Evolutionary conservation across 148 eudicot species (phyloP), one percentile per base, ranked within the genome.

Genomic region (Persicaria maculosa): DNA sequence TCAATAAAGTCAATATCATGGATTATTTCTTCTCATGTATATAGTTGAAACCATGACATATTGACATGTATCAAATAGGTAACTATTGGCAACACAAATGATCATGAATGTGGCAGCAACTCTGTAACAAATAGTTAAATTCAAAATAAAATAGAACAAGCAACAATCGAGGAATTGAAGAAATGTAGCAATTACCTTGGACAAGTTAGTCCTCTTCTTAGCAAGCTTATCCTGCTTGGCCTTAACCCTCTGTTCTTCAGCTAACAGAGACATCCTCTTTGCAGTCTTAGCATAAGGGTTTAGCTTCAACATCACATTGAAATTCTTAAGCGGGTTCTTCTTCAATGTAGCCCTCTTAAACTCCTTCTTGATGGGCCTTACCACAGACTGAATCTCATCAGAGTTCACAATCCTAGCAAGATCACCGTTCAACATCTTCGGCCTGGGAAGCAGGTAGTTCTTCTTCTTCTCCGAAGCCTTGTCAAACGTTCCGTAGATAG

Each of bases 211-310:
- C 81, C 97, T 92, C 96, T 88, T 92, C 88, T 81, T 80, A 25
- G 80, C 88, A 43, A 92, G 87, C 88, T 92, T 92, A 70, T 85
- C 89, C 68, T 83, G 77, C 90, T 88, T 87, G 15, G 90, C 84
- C 82, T 82, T 91, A 14, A 76, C 78, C 19, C 97, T 83, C 79
- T 90, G 88, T 0, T 89, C 84, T 86, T 90, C 97, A 72, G 96
- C 96, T 81, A 92, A 74, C 17, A 92, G 79, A 5, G 97, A 48
- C 93, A 88, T 88, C 83, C 97, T 82, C 88, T 77, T 85, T 0
- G 96, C 93, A 71, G 93, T 82, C 91, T 90, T 92, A 0, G 97
- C 97, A 82, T 88, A 92, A 0, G 97, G 96, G 81, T 92, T 92
- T 10, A 92, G 81, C 88, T 83, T 92, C 81, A 92, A 64, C 91